Evolutionary conservation across 2,329 filamentous ascomycete genomes (phyloP).

Genomic region (Exophiala alcalophila): DNA sequence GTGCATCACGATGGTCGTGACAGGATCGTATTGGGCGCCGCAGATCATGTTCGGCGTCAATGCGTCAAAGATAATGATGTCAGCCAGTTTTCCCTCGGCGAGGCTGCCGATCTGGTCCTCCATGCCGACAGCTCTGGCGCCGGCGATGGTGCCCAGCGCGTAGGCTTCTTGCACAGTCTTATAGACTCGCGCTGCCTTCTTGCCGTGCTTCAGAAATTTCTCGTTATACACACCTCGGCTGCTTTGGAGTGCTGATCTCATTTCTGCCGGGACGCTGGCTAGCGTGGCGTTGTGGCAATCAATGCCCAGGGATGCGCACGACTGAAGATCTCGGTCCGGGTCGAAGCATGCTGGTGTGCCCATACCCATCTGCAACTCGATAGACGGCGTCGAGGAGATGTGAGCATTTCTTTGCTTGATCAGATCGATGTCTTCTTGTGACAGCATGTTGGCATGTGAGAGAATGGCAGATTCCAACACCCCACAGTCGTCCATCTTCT

Average conservation of each 20-base stretch:
- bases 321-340: constrained; percentile 22
- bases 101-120: constrained; percentile 45
- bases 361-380: constrained; percentile 50
- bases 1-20: constrained; percentile 45
- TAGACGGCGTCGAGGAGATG: constrained; percentile 48
- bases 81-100: constrained; percentile 46
- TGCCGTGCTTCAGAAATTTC: constrained; percentile 30
- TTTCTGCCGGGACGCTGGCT: constrained; percentile 31
- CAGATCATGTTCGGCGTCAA: constrained; percentile 42
- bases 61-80: constrained; percentile 49
- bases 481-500: constrained; percentile 32
- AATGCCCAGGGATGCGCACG: constrained; percentile 30
- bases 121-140: constrained; percentile 45
- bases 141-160: constrained; percentile 49
- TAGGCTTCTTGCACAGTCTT: constrained; percentile 45
- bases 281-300: constrained; percentile 35
- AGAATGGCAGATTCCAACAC: constrained; percentile 45
- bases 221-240: constrained; percentile 33
- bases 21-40: constrained; percentile 41
- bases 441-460: constrained; percentile 38
- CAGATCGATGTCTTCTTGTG: constrained; percentile 28
- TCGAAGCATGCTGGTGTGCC: constrained; percentile 38
- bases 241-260: constrained; percentile 31
- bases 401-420: constrained; percentile 22
- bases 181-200: constrained; percentile 31